Conservation (phyloP, 768 basidiomycete genomes). For the Boletus coccyginus region DNA sequence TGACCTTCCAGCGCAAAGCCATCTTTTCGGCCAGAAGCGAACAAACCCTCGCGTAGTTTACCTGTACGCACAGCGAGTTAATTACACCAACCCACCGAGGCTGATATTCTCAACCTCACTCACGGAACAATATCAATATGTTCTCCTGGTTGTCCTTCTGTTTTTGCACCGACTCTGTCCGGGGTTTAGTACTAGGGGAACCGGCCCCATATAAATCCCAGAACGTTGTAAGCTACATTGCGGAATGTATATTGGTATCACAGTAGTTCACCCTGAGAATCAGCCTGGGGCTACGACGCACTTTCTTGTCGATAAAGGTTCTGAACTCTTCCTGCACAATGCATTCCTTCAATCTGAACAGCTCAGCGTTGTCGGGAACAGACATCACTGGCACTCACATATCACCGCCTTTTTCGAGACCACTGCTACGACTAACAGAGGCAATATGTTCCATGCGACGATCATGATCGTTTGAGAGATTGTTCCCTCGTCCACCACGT, state of each 20-base stretch:
- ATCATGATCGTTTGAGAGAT: constrained; percentile 6
- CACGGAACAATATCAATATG: constrained; percentile 70
- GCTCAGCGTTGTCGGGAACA: constrained; percentile 34
- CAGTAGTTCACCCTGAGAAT: background rate
- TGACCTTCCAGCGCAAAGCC: constrained; percentile 66
- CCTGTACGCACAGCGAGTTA: constrained; percentile 39
- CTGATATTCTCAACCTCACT: constrained; percentile 23
- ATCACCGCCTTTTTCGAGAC: constrained; percentile 71
- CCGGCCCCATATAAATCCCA: constrained; percentile 38
- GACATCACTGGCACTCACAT: constrained; percentile 47
- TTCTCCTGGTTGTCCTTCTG: constrained; percentile 60
- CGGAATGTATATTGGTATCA: background rate
- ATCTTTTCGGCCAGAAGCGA: constrained; percentile 58
- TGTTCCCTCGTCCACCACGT: background rate
- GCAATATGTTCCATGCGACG: constrained; percentile 62
- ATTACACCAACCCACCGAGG: background rate
- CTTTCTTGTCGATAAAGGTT: constrained; percentile 63
- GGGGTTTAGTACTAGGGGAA: constrained; percentile 1
- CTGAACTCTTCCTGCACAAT: constrained; percentile 67
- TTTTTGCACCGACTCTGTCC: constrained; percentile 25
- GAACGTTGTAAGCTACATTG: constrained; percentile 46
- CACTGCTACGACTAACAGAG: constrained; percentile 75
- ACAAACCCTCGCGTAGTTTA: constrained; percentile 73
- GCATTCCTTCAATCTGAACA: constrained; percentile 55
- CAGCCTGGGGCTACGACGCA: constrained; percentile 25